Base-by-base conservation (phyloP, 805 yeast species). In the Candida broadrunensis region DNA sequence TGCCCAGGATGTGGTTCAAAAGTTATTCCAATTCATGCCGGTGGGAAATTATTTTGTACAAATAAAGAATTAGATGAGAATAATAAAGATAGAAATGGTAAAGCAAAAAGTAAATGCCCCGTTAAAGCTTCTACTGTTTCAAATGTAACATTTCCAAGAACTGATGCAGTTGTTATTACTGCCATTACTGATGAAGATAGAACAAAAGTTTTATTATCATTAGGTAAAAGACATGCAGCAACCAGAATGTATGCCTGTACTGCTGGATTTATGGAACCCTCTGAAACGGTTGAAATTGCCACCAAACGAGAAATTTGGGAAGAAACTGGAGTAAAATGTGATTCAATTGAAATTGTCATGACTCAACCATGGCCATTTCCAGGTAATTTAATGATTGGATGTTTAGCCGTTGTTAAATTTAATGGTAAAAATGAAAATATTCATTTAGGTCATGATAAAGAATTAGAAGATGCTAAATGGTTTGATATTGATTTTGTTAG, bases 301-400 rank as follows among this genome's bases (percentile, higher is more conserved):
- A 85, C 91, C 17, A 69, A 82, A 34, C 72, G 99, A 47, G 99
- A 91, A 60, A 84, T 87, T 23, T 90, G 93, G 88, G 99, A 91
- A 60, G 99, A 91, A 61, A 83, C 97, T 4, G 99, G 99, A 6
- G 85, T 88, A 26, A 72, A 64, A 39, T 81, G 80, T 39, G 49
- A 62, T 3, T 60, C 73, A 21, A 84, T 91, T 21, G 63, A 72
- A 38, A 73, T 91, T 39, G 63, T 83, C 17, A 71, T 80, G 51
- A 78, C 93, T 11, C 98, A 91, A 64, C 98, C 99, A 3, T 91
- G 99, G 99, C 99, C 99, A 14, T 91, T 82, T 61, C 98, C 98
- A 1, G 89, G 88, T 0, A 88, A 84, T 58, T 63, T 91, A 52
- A 91, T 91, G 98, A 76, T 91, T 50, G 98, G 98, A 8, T 90